phyloP scores from a whole-genome alignment of 495 filamentous ascomycete genomes.

The Parachaetomium inaequale region DNA sequence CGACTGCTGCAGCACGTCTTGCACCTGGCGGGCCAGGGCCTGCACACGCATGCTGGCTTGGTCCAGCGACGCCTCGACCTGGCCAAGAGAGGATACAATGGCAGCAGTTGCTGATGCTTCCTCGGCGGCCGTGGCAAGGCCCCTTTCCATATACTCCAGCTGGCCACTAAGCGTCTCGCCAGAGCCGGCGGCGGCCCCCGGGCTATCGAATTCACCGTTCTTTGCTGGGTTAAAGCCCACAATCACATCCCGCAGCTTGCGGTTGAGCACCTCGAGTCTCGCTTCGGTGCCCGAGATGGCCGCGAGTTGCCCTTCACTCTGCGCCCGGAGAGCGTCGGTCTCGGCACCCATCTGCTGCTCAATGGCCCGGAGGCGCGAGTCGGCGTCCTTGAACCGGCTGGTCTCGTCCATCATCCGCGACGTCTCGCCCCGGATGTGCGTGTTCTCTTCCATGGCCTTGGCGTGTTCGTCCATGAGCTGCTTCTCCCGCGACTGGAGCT shows the following conservation, averaged over 20 bases:
- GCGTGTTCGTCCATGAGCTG: constrained; percentile 16
- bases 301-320: constrained; percentile 33
- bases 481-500: constrained; percentile 14
- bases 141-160: constrained; percentile 42
- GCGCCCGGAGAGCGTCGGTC: constrained; percentile 28
- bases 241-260: constrained; percentile 63
- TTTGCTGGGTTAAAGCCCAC: constrained; percentile 54
- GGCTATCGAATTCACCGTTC: constrained; percentile 34
- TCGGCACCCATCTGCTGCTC: constrained; percentile 23
- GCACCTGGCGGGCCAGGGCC: constrained; percentile 33
- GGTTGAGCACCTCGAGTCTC: constrained; percentile 69
- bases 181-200: constrained; percentile 38
- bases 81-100: constrained; percentile 17
- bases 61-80: constrained; percentile 18
- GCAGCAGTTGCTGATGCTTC: constrained; percentile 20
- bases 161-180: constrained; percentile 43
- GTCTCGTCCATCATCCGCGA: constrained; percentile 8
- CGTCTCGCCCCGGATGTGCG: constrained; percentile 10
- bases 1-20: constrained; percentile 29
- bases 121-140: constrained; percentile 29
- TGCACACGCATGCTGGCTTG: constrained; percentile 33
- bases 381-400: constrained; percentile 11
- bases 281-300: constrained; percentile 59
- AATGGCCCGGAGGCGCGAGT: constrained; percentile 24
- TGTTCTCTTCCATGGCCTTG: constrained; percentile 7